Percentiles rank a stretch among this genome's conserved stretches.
Conservation (phyloP, 306 rosid species). For the Sicyos baderoa region DNA sequence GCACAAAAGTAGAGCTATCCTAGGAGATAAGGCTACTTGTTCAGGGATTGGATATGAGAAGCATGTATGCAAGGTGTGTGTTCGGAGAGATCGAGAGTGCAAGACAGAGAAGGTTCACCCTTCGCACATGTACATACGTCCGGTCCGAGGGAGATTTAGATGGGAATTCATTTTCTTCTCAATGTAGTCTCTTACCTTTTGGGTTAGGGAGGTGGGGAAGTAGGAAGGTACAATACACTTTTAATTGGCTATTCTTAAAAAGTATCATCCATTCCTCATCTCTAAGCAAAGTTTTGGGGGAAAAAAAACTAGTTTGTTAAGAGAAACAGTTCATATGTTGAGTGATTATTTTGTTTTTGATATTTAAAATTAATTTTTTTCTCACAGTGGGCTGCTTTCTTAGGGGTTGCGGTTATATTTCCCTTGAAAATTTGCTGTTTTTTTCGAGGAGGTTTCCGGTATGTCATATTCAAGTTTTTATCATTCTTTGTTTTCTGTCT, state of each 20-base stretch:
- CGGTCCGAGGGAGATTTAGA: neutral
- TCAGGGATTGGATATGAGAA: neutral
- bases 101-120: neutral
- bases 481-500: constrained; percentile 9
- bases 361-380: constrained; percentile 24
- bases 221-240: neutral
- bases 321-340: constrained; percentile 2
- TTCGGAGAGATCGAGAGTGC: neutral
- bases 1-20: neutral
- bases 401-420: constrained; percentile 87
- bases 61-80: neutral
- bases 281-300: neutral
- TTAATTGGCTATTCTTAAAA: neutral
- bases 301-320: neutral
- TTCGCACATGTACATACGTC: neutral
- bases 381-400: constrained; percentile 45
- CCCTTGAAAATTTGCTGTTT: constrained; percentile 85
- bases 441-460: constrained; percentile 79
- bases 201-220: neutral
- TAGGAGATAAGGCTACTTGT: neutral
- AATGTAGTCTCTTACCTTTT: neutral
- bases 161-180: neutral
- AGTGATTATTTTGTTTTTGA: constrained; percentile 15
- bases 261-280: neutral
- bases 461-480: constrained; percentile 28